phyloP scores from a whole-genome alignment of 768 basidiomycete genomes.

The Sarcodon aspratus region DNA sequence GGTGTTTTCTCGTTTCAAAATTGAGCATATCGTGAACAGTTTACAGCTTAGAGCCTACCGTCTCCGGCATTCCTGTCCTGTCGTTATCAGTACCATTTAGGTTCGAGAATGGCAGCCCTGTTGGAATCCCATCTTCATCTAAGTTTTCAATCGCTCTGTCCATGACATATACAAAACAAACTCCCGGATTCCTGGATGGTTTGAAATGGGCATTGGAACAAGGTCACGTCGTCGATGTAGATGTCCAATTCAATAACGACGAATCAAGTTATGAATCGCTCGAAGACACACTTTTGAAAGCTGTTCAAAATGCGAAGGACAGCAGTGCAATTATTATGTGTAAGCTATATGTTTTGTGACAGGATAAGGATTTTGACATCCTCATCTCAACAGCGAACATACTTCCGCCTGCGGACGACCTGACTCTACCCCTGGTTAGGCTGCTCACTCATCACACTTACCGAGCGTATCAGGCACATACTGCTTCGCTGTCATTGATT shows the following conservation, averaged over 20 bases:
- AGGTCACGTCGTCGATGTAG: slow-evolving; percentile 59
- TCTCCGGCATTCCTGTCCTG: slow-evolving; percentile 26
- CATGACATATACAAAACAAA: slow-evolving; percentile 40
- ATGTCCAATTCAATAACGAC: slow-evolving; percentile 42
- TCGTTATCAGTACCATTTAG: slow-evolving; percentile 53
- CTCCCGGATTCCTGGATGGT: slow-evolving; percentile 38
- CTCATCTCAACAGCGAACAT: slow-evolving; percentile 45
- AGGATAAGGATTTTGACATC: background rate
- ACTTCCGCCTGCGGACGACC: slow-evolving; percentile 68
- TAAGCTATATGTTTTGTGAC: slow-evolving; percentile 20
- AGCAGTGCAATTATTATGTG: slow-evolving; percentile 55
- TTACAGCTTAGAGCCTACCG: slow-evolving; percentile 5
- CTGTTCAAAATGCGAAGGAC: slow-evolving; percentile 18
- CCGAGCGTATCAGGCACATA: slow-evolving; percentile 58
- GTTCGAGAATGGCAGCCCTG: slow-evolving; percentile 34
- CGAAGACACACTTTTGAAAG: slow-evolving; percentile 54
- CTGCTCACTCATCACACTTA: slow-evolving; percentile 73
- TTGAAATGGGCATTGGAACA: slow-evolving; percentile 56
- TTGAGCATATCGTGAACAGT: background rate
- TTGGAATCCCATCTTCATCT: slow-evolving; percentile 23
- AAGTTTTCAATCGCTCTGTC: slow-evolving; percentile 40
- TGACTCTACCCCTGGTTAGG: slow-evolving; percentile 62
- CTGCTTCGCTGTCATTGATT: slow-evolving; percentile 63
- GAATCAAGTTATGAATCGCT: slow-evolving; percentile 49
- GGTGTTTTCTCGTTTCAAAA: slow-evolving; percentile 14